Evolutionary conservation across 371 early-diverging fungal species (phyloP).

Genomic region (Coemansia sp.): DNA sequence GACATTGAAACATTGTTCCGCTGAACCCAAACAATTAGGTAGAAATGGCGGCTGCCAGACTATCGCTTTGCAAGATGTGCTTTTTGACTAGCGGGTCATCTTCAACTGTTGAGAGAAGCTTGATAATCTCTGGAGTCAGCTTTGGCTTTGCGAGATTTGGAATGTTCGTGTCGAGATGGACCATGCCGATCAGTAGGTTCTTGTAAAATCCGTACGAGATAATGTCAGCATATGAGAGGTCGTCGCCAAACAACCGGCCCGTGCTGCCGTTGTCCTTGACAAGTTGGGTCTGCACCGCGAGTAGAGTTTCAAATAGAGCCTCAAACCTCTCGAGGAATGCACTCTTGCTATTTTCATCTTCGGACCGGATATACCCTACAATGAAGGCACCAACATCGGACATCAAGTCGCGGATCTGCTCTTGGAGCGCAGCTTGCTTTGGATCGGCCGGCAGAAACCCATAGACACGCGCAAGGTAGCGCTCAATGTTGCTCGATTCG

Average conservation of each 20-base stretch:
- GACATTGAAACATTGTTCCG: neutral
- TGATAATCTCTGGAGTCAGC: constrained; percentile 24
- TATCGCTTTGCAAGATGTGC: neutral
- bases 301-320: neutral
- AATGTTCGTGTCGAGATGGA: neutral
- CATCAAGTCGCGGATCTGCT: constrained; percentile 33
- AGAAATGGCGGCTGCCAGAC: neutral
- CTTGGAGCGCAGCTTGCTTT: constrained; percentile 35
- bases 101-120: constrained; percentile 22
- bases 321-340: neutral
- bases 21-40: neutral
- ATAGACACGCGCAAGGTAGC: constrained; percentile 55
- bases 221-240: constrained; percentile 41
- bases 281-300: constrained; percentile 22
- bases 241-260: constrained; percentile 44
- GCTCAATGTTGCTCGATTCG: constrained; percentile 56
- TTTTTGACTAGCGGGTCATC: constrained; percentile 9
- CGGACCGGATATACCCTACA: neutral
- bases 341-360: constrained; percentile 11
- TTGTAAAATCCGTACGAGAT: constrained; percentile 24
- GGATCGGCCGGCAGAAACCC: constrained; percentile 44
- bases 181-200: neutral
- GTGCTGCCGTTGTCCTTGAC: constrained; percentile 44
- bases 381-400: neutral
- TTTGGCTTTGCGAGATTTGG: neutral